Base-by-base conservation (phyloP, 805 yeast genomes). In the Naumovozyma dairenensis region DNA sequence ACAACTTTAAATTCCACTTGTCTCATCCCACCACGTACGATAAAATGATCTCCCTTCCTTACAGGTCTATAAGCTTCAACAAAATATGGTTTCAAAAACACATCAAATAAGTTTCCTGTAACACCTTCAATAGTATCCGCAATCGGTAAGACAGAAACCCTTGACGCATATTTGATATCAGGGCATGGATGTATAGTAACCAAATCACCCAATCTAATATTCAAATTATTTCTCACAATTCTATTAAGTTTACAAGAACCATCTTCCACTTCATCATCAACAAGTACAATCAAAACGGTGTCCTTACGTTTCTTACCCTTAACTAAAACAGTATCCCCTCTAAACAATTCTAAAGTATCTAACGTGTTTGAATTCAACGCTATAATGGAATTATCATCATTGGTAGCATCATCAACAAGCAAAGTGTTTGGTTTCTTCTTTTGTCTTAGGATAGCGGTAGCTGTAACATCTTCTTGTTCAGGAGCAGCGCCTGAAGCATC, bases 41-140 rank as follows among this genome's bases (percentile, higher is more conserved):
- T 77, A 63, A 92, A 92, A 51, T 83, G 82, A 57, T 92, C 98
- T 45, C 96, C 96, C 59, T 87, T 89, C 64, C 96, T 81, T 25
- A 92, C 96, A 4, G 98, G 98, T 65, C 98, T 80, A 65, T 92
- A 92, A 37, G 98, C 96, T 65, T 92, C 99, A 28, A 92, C 96
- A 58, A 92, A 92, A 67, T 92, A 92, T 26, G 98, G 98, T 67
- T 92, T 92, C 59, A 92, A 72, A 67, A 80, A 92, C 16, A 87
- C 95, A 55, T 92, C 99, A 49, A 92, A 92, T 48, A 92, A 68
- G 6, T 95, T 85, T 43, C 98, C 98, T 12, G 96, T 92, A 40
- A 92, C 71, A 43, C 98, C 98, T 66, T 92, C 98, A 46, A 92
- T 89, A 34, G 98, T 87, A 56, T 92, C 98, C 40, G 96, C 94